Conservation (phyloP, 805 yeast genomes). For the Metschnikowia reukaufii region DNA sequence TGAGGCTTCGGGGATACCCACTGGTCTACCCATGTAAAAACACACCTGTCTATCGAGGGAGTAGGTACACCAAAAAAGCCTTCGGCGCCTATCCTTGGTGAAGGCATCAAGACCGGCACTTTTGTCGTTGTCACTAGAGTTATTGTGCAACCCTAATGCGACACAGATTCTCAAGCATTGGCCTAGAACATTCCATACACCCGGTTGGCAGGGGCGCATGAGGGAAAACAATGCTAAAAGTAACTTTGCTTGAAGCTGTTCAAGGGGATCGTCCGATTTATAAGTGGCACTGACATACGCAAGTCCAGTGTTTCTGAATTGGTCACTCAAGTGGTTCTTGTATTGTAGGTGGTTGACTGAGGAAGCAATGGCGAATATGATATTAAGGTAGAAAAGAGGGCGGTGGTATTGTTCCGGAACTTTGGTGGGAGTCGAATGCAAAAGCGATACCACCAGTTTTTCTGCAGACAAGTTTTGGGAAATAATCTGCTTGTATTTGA, state of each 20-base stretch:
- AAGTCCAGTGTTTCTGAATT: slow-evolving; percentile 68
- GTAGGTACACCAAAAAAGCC: slow-evolving; percentile 85
- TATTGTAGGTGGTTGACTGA: slow-evolving; percentile 70
- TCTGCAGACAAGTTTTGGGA: slow-evolving; percentile 8
- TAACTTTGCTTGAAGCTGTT: slow-evolving; percentile 69
- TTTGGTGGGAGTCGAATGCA: slow-evolving; percentile 29
- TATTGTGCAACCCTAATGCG: slow-evolving; percentile 82
- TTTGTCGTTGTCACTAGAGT: slow-evolving; percentile 31
- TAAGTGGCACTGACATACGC: slow-evolving; percentile 60
- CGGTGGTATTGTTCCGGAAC: slow-evolving; percentile 51
- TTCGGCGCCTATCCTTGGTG: slow-evolving; percentile 58
- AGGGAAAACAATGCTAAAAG: slow-evolving; percentile 68
- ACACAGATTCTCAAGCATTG: slow-evolving; percentile 76
- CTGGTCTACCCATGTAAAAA: slow-evolving; percentile 83
- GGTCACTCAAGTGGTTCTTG: slow-evolving; percentile 62
- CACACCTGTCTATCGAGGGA: slow-evolving; percentile 84
- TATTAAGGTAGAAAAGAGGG: slow-evolving; percentile 68
- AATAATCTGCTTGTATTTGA: slow-evolving; percentile 38
- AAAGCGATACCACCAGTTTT: slow-evolving; percentile 19
- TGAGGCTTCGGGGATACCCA: slow-evolving; percentile 82
- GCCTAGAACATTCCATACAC: slow-evolving; percentile 90
- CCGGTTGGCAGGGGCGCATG: slow-evolving; percentile 88
- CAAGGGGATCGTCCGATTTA: slow-evolving; percentile 58
- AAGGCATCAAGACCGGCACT: slow-evolving; percentile 48
- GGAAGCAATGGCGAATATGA: slow-evolving; percentile 78